Evolutionary conservation across 2,329 filamentous ascomycete genomes (phyloP).

Genomic region (Microsporum ferrugineum): DNA sequence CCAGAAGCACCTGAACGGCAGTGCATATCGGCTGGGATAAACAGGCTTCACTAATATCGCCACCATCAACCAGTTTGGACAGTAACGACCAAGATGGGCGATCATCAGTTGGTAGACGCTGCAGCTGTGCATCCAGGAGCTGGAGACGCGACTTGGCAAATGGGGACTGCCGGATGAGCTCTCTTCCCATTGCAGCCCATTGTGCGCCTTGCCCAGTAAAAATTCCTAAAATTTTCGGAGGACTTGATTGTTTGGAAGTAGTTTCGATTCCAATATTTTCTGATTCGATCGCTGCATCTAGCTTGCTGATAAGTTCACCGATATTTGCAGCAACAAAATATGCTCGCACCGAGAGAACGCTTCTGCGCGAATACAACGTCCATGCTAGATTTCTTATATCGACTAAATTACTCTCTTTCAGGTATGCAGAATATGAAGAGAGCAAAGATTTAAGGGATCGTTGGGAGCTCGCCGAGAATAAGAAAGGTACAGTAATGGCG

Average conservation of each 20-base stretch:
- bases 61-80: background rate
- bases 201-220: conserved; percentile 16
- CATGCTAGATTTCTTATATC: background rate
- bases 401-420: background rate
- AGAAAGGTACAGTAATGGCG: background rate
- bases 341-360: background rate
- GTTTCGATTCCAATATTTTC: background rate
- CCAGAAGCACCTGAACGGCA: conserved; percentile 23
- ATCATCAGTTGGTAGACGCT: background rate
- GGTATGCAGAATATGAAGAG: background rate
- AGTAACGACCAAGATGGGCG: background rate
- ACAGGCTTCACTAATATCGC: conserved; percentile 18
- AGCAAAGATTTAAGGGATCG: background rate
- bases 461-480: background rate
- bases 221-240: conserved; percentile 3
- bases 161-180: background rate
- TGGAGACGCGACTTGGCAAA: background rate
- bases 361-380: background rate
- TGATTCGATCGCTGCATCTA: background rate
- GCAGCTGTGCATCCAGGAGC: background rate
- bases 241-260: background rate
- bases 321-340: background rate
- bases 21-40: conserved; percentile 23
- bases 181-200: conserved; percentile 9
- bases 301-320: background rate